Conservation (phyloP, 768 basidiomycete species). For the Kwoniella europaea region DNA sequence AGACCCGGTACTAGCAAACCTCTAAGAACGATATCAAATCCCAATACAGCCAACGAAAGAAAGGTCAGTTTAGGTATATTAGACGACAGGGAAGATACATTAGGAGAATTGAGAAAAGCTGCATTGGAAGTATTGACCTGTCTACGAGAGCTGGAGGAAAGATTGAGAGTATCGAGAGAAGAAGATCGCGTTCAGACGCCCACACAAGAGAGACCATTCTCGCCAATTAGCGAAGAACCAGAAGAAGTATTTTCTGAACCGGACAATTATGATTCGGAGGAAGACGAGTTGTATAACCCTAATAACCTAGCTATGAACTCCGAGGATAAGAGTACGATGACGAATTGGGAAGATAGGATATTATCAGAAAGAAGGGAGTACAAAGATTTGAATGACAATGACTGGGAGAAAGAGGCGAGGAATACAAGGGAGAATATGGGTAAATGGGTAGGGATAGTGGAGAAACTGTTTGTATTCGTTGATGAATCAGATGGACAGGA, state of each 20-base stretch:
- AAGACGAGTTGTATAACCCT: conserved; percentile 65
- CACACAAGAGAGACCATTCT: not conserved
- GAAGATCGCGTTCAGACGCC: conserved; percentile 1
- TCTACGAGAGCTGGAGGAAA: conserved; percentile 80
- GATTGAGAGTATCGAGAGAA: conserved; percentile 61
- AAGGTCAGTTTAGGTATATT: conserved; percentile 28
- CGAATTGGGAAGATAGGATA: conserved; percentile 50
- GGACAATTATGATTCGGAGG: conserved; percentile 52
- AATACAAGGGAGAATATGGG: conserved; percentile 29
- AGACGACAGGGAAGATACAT: conserved; percentile 58
- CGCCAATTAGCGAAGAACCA: not conserved
- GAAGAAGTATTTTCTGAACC: conserved; percentile 10
- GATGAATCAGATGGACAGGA: not conserved
- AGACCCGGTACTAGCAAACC: conserved; percentile 38
- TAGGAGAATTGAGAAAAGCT: conserved; percentile 72
- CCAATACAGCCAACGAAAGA: conserved; percentile 9
- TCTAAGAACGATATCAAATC: conserved; percentile 26
- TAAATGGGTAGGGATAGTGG: conserved; percentile 41
- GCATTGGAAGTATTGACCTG: conserved; percentile 82
- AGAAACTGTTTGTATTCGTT: conserved; percentile 27
- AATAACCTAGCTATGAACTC: conserved; percentile 51
- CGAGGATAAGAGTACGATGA: conserved; percentile 10
- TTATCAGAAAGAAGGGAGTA: conserved; percentile 36
- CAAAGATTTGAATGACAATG: conserved; percentile 19
- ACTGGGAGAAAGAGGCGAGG: conserved; percentile 27